Conservation (phyloP, 257 asterid species). For the Sherardia arvensis region DNA sequence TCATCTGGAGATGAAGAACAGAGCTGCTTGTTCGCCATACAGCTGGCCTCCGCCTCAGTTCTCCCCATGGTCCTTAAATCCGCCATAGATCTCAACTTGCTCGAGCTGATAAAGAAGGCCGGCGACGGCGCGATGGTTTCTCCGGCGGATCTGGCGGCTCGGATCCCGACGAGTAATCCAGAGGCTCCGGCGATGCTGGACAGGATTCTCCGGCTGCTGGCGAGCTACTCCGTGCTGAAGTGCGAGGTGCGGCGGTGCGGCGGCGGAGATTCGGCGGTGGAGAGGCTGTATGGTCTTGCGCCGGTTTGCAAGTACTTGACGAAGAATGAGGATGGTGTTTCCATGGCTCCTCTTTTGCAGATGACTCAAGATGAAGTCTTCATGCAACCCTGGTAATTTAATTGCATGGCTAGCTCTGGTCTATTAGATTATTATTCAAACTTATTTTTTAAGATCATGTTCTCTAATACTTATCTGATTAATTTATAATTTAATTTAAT, state of each 20-base stretch:
- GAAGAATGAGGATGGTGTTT: slow-evolving; percentile 62
- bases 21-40: slow-evolving; percentile 46
- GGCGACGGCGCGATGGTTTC: no score
- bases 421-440: no score
- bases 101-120: slow-evolving; percentile 36
- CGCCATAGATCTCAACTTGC: slow-evolving; percentile 64
- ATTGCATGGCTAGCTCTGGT: no score
- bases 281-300: slow-evolving; percentile 48
- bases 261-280: slow-evolving; percentile 38
- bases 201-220: no score
- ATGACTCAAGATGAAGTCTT: slow-evolving; percentile 81
- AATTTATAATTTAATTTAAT: no score
- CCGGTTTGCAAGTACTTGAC: slow-evolving; percentile 61
- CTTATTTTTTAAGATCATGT: no score
- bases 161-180: not conserved
- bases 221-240: no score
- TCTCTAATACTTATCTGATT: no score
- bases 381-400: slow-evolving; percentile 78
- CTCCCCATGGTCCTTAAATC: slow-evolving; percentile 66
- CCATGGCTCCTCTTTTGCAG: slow-evolving; percentile 53
- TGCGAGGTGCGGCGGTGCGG: not conserved
- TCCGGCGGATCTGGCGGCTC: no score
- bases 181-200: slow-evolving; percentile 8
- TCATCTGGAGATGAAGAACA: slow-evolving; percentile 31
- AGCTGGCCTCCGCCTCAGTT: slow-evolving; percentile 55